Percentiles rank a stretch among this genome's conserved stretches.
Conservation (phyloP, 2,329 filamentous ascomycete genomes). For the Stagonosporopsis rhizophila region DNA sequence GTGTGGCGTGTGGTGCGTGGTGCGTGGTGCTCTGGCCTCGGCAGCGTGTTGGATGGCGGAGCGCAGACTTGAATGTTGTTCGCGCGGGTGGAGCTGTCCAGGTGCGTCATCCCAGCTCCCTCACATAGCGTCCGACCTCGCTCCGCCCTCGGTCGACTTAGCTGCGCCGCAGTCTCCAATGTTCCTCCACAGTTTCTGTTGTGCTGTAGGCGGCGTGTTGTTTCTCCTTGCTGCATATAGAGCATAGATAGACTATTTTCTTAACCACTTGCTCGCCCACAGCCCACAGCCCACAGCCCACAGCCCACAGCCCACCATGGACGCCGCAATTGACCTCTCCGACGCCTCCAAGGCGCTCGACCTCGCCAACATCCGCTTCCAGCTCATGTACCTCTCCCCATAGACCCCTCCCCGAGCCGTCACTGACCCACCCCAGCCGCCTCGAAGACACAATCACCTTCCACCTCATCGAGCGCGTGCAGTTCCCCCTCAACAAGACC, state of each 20-base stretch:
- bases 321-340: slow-evolving; percentile 85
- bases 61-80: slow-evolving; percentile 6
- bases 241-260: neutral
- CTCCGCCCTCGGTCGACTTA: neutral
- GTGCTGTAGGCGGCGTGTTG: neutral
- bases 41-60: neutral
- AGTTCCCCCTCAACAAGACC: slow-evolving; percentile 89
- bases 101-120: slow-evolving; percentile 30
- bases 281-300: slow-evolving; percentile 24
- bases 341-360: slow-evolving; percentile 87
- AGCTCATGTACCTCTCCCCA: slow-evolving; percentile 74
- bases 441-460: slow-evolving; percentile 98
- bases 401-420: neutral
- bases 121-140: slow-evolving; percentile 8
- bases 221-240: neutral
- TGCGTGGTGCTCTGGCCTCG: neutral
- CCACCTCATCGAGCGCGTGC: slow-evolving; percentile 95
- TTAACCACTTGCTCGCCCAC: too few relatives aligned
- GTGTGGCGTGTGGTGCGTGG: neutral
- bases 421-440: slow-evolving; percentile 65
- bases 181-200: neutral
- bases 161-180: neutral
- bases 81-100: slow-evolving; percentile 6
- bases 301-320: slow-evolving; percentile 67
- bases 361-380: slow-evolving; percentile 88